Base-by-base conservation (phyloP, 2,329 filamentous ascomycete species). In the Aspergillus latus region DNA sequence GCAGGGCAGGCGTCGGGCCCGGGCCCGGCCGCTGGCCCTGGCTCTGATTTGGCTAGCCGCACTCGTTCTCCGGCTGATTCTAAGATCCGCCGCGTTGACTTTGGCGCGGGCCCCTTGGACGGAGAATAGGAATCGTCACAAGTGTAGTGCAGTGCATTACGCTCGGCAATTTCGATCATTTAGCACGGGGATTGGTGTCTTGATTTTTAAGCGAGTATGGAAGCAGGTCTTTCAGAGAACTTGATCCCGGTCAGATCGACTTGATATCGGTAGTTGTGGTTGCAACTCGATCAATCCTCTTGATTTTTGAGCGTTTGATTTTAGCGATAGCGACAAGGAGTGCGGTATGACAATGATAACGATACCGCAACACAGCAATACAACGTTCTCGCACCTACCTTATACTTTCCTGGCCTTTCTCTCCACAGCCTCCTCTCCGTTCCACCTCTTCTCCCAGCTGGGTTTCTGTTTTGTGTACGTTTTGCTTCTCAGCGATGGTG, bases 1-100 rank as follows among this genome's bases (percentile, higher is more conserved):
- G 59, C 64, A 40, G 58, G 62, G 32, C 62, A 64, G 11, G 60
- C 64, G 8, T 30, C 63, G 39, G 59, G 61, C 62, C 67, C 6
- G 39, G 39, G 39, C 8, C 39, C 8, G 39, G 16, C 39, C 5
- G 34, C 34, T 13, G 34, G 34, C 34, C 34, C 34, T 37, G 4
- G 21, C 21, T 21, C 21, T 21, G 21, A 21, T 21, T 21, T 21
- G 21, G 21, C 21, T 21, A 21, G 21, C 21, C 21, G 21, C 21
- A 21, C 21, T 21, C 21, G 21, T 21, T 21, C 34, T 10, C 34
- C 34, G 5, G 34, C 34, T 5, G n/a, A 37, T 13, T 13, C 34
- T 11, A 58, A 53, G 28, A 52, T 58, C 43, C 37, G 48, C 29
- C 45, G 46, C 15, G 44, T 52, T 40, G 47, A 28, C 50, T 47